Base-by-base conservation (phyloP, 768 basidiomycete genomes). In the Exsudoporus frostii region DNA sequence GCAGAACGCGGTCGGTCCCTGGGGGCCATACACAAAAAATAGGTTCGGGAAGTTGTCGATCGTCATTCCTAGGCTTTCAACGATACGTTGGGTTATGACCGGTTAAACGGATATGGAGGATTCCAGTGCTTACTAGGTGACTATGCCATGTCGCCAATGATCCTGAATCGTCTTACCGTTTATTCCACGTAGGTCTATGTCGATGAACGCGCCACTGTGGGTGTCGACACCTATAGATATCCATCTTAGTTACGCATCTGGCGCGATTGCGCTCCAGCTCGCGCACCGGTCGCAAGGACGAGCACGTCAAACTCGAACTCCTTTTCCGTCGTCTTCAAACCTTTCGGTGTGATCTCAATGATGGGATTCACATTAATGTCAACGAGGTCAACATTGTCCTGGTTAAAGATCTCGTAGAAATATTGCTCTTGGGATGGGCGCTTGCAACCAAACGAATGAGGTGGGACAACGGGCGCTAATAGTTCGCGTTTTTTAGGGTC, bases 11-110 rank as follows among this genome's bases (percentile, higher is more conserved):
- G 33, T 57, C 3, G 61, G 61, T 22, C 53, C 57, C 4, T 59
- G 61, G 2, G 61, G 53, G 20, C 57, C 57, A 7, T 63, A 41
- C 34, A 49, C 50, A 19, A 59, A 55, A 38, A 25, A 63, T 1
- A 63, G 50, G 42, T 56, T 60, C 24, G 49, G 58, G 47, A 64
- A 53, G 13, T 59, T 59, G 9, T 59, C 51, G 14, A 59, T 55
- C 19, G 58, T 30, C 57, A 58, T 36, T 11, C 57, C 51, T 3
- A 58, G 38, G 19, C 57, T 56, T 38, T 49, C 20, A 4, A 17
- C 9, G 10, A 13, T 4, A 15, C 15, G 43, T n/a, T n/a, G n/a
- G n/a, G 17, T 27, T 17, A 20, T 17, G 9, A 19, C 8, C 15
- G 9, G 8, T 3, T 15, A 17, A 33, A 14, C 8, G 13, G 9